phyloP scores from a whole-genome alignment of 1,284 basidiomycete genomes.

The Irpex sp. region DNA sequence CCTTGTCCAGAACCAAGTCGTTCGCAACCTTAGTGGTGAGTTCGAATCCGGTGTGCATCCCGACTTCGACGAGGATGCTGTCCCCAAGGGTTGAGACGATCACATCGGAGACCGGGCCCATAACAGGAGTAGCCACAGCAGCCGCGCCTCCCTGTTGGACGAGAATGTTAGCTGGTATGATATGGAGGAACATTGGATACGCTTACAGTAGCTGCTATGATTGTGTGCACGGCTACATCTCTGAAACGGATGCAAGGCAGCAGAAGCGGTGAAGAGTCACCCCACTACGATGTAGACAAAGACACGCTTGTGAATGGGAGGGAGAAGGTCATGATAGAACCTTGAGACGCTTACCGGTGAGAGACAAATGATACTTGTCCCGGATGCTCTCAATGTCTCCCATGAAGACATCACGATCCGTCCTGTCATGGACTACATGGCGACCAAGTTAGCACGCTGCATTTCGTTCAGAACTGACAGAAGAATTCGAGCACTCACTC shows the following conservation, averaged over 20 bases:
- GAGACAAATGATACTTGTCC: conserved; percentile 57
- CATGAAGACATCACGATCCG: conserved; percentile 64
- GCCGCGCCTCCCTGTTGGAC: conserved; percentile 51
- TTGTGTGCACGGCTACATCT: conserved; percentile 57
- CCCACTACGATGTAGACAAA: conserved; percentile 40
- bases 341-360: conserved; percentile 43
- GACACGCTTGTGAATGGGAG: background rate
- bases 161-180: background rate
- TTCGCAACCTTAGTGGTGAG: conserved; percentile 46
- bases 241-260: conserved; percentile 66
- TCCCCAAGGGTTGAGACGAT: conserved; percentile 50
- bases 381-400: conserved; percentile 56
- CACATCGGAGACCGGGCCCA: conserved; percentile 51
- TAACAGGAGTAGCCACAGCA: conserved; percentile 49
- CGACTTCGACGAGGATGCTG: conserved; percentile 53
- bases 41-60: conserved; percentile 52
- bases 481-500: conserved; percentile 32
- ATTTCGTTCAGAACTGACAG: background rate
- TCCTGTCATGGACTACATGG: conserved; percentile 55
- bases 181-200: background rate
- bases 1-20: conserved; percentile 50
- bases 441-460: background rate
- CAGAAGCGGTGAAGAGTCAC: conserved; percentile 58
- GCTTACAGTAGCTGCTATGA: conserved; percentile 57
- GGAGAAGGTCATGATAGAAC: conserved; percentile 11